Evolutionary conservation across 2,329 filamentous ascomycete species (phyloP).

Genomic region (Colletotrichum echinochloae): DNA sequence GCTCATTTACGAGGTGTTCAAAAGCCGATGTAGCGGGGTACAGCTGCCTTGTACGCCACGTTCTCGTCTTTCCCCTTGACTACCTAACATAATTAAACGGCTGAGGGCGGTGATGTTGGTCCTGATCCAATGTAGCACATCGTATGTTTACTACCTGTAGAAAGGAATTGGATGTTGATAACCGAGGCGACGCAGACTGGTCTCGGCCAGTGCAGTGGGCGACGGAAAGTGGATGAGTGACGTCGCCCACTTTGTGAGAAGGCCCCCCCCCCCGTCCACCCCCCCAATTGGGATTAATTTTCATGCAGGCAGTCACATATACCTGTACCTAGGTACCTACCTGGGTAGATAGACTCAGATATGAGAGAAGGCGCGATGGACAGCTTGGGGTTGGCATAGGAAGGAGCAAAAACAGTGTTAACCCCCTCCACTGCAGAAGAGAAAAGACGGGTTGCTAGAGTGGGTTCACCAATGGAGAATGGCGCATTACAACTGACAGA

Average conservation of each 20-base stretch:
- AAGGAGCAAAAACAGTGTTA: not conserved
- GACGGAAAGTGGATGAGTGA: slow-evolving; percentile 25
- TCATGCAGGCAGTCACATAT: slow-evolving; percentile 19
- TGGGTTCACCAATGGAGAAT: not conserved
- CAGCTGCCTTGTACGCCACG: not conserved
- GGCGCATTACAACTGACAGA: not conserved
- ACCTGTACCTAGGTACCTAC: not conserved
- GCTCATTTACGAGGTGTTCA: no score
- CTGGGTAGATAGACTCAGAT: not conserved
- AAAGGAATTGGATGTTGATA: no score
- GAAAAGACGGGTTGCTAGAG: not conserved
- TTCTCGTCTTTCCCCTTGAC: not conserved
- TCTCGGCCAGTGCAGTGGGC: slow-evolving; percentile 1
- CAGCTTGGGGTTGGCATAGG: not conserved
- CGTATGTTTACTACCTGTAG: no score
- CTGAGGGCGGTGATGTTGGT: not conserved
- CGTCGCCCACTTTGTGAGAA: slow-evolving; percentile 21
- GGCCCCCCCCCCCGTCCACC: slow-evolving; percentile 2
- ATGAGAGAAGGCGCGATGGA: not conserved
- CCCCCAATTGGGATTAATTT: slow-evolving; percentile 5
- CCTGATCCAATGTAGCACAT: no score
- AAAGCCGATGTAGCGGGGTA: not conserved
- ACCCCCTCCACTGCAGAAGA: not conserved
- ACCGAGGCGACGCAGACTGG: not conserved
- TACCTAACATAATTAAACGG: not conserved